Evolutionary conservation across 202 grass and related monocot genomes (phyloP), one percentile per base, ranked within the genome.

Genomic region (Panicum virgatum): DNA sequence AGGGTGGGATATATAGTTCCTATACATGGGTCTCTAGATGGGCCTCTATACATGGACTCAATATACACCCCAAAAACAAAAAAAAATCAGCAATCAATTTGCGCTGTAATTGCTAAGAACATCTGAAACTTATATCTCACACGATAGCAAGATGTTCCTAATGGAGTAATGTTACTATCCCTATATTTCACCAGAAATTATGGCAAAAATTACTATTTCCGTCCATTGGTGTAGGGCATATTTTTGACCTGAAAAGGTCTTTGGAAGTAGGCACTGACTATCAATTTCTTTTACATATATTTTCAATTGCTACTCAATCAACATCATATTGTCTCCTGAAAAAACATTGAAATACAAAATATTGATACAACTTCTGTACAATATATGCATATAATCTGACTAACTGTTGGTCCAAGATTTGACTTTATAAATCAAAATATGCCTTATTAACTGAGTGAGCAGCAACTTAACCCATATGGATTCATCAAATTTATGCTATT

Each of bases 71-170:
- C n/a, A n/a, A n/a, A n/a, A n/a, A n/a, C n/a, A n/a, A 34, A 57
- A 53, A 37, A 72, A 77, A 57, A 67, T 59, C 22, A 83, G 57
- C 15, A 1, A 72, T 63, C 32, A 53, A 40, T 42, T 29, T 79
- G 12, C 15, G 20, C 26, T 43, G 43, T 53, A 57, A 61, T 52
- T 81, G 63, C 53, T 39, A 81, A 38, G 45, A 64, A 73, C n/a
- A 51, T 72, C 36, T 56, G 23, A 58, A 66, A 73, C 45, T 72
- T 71, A 39, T 71, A 39, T 70, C 64, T 78, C 37, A 78, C 27
- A 72, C 57, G 9, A 61, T 6, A 78, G 6, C 5, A 1, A 16
- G 3, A 42, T 51, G 48, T 42, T 67, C 76, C 52, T 76, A 76
- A 37, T 47, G 26, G 20, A 29, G 30, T 56, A 40, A 82, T n/a